Conservation (phyloP, 1,284 basidiomycete species). For the Tylopilus orsonianus region DNA sequence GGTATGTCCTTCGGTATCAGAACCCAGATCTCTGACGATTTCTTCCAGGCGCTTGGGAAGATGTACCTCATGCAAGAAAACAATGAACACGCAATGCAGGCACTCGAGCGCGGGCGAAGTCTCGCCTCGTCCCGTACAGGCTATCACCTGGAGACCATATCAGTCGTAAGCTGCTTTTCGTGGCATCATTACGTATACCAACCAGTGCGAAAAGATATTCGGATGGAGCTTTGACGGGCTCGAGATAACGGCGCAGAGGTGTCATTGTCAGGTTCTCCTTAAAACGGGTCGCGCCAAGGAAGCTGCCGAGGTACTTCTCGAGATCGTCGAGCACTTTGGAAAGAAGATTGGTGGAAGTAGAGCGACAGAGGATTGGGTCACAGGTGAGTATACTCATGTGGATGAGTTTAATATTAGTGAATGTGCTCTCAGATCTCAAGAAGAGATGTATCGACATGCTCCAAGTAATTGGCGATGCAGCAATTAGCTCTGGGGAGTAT, state of each 20-base stretch:
- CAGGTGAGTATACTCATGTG: background rate
- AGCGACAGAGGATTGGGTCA: background rate
- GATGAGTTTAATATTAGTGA: background rate
- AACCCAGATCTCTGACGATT: background rate
- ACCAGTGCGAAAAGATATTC: constrained; percentile 4
- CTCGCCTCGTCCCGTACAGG: background rate
- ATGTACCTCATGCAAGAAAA: constrained; percentile 4
- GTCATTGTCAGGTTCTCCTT: background rate
- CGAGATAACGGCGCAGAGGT: background rate
- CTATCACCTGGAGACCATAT: background rate
- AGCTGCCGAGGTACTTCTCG: background rate
- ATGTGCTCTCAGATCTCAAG: constrained; percentile 1
- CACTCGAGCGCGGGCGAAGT: background rate
- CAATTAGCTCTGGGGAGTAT: background rate
- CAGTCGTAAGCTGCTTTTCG: background rate
- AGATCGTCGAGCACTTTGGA: background rate
- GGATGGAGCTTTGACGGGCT: constrained; percentile 4
- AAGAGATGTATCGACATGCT: background rate
- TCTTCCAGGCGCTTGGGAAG: constrained; percentile 6
- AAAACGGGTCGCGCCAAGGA: background rate
- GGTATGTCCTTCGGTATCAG: background rate
- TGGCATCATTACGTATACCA: background rate
- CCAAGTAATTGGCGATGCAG: background rate
- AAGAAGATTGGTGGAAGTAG: background rate
- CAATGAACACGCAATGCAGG: background rate